Evolutionary conservation across 345 rosid genomes (phyloP).

Genomic region (Linum tenue): DNA sequence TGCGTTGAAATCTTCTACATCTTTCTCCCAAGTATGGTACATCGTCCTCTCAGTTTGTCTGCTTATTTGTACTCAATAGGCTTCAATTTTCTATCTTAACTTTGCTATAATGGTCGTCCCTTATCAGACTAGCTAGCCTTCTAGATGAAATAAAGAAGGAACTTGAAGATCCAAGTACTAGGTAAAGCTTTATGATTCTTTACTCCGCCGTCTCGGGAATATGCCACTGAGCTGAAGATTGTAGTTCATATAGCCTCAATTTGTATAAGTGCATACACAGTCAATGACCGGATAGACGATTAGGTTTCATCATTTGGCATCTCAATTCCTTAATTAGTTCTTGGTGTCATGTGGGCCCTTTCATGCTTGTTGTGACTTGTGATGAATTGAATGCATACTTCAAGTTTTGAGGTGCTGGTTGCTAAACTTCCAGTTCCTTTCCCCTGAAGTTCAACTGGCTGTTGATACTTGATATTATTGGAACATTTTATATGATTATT

Average conservation of each 20-base stretch:
- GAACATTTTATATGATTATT: not conserved
- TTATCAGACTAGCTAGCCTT: slow-evolving; percentile 60
- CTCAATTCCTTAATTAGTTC: not conserved
- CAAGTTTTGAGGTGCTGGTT: not conserved
- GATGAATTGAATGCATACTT: too few species aligned
- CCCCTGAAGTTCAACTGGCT: not conserved
- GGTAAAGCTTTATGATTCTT: slow-evolving; percentile 29
- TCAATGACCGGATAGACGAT: not conserved
- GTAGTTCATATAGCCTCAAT: not conserved
- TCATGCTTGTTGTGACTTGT: not conserved
- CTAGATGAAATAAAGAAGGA: slow-evolving; percentile 69
- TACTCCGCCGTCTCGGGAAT: not conserved
- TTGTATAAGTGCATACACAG: not conserved
- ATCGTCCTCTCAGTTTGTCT: not conserved
- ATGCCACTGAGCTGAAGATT: not conserved
- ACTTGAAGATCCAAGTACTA: slow-evolving; percentile 79
- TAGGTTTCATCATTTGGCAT: not conserved
- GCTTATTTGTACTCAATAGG: too few species aligned
- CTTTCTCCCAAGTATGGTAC: slow-evolving; percentile 63
- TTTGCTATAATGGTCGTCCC: slow-evolving; percentile 11
- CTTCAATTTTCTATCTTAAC: not conserved
- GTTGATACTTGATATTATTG: not conserved
- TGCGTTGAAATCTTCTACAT: slow-evolving; percentile 62
- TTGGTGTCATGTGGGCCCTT: not conserved
- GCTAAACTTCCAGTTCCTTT: not conserved